Conservation (phyloP, 129 eudicot species). For the Flaveria trinervia region DNA sequence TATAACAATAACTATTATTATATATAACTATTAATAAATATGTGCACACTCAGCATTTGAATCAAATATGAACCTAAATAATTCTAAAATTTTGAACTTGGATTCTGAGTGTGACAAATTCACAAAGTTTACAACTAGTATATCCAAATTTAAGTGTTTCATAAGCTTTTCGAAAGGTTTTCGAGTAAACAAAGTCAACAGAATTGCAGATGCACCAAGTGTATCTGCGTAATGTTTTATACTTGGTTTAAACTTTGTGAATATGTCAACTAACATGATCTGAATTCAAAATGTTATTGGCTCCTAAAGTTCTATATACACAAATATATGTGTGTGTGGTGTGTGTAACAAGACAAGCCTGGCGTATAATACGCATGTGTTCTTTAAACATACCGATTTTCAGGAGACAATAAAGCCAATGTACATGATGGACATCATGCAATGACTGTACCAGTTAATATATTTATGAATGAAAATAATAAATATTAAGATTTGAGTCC, state of each 20-base stretch:
- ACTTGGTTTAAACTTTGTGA: not conserved
- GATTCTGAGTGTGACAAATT: not conserved
- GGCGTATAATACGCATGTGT: not conserved
- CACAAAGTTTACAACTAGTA: no score
- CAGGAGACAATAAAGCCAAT: not conserved
- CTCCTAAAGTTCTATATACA: not conserved
- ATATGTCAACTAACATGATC: not conserved
- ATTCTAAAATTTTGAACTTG: not conserved
- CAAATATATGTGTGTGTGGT: no score
- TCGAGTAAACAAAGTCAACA: no score
- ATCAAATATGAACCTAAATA: not conserved
- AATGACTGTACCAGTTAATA: not conserved
- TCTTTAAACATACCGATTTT: not conserved
- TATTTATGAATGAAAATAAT: not conserved
- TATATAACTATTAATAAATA: not conserved
- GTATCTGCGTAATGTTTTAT: no score
- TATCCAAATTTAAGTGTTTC: no score
- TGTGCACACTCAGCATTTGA: not conserved
- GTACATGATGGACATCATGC: not conserved
- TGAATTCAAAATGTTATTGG: not conserved
- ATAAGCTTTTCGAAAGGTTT: no score
- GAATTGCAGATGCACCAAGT: no score
- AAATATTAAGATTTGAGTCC: conserved; percentile 6
- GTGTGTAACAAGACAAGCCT: no score
- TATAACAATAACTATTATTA: not conserved